phyloP scores from a whole-genome alignment of 116 monocot genomes.

The Dioscorea cayenensis region DNA sequence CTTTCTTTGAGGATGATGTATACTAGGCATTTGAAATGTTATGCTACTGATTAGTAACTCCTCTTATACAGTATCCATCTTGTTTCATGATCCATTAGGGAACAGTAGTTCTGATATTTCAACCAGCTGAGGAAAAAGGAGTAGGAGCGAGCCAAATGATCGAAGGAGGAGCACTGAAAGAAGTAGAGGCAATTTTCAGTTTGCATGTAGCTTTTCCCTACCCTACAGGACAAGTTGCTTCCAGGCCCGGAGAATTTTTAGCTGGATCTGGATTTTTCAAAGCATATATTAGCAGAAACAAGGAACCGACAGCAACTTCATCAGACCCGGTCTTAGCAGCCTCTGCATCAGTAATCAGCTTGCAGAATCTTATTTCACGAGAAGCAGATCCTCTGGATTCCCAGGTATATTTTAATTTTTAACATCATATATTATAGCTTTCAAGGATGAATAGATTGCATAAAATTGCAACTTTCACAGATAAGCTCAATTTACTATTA shows the following conservation, averaged over 20 bases:
- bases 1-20: too few species aligned
- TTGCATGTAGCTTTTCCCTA: not conserved
- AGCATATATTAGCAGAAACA: conserved; percentile 9
- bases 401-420: conserved; percentile 2
- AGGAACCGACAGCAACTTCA: not conserved
- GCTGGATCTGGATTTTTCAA: conserved; percentile 15
- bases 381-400: conserved; percentile 22
- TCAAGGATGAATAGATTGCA: too few species aligned
- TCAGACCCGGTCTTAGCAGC: conserved; percentile 18
- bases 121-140: conserved; percentile 21
- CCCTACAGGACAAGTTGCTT: conserved; percentile 7
- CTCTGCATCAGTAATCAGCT: conserved; percentile 11
- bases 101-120: conserved; percentile 11
- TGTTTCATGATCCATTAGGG: conserved; percentile 4
- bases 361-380: conserved; percentile 17
- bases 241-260: conserved; percentile 7
- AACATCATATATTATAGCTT: too few species aligned
- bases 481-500: too few species aligned
- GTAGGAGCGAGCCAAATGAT: conserved; percentile 17
- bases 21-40: too few species aligned
- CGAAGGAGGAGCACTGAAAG: conserved; percentile 6
- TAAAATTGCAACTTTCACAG: too few species aligned
- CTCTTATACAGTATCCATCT: too few species aligned
- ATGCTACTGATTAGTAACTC: too few species aligned
- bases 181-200: conserved; percentile 16